A percentile compares a stretch with the other conserved stretches of the same genome.
Evolutionary conservation across 192 early-diverging fungal species (phyloP).

Genomic region (Endogone sp.): DNA sequence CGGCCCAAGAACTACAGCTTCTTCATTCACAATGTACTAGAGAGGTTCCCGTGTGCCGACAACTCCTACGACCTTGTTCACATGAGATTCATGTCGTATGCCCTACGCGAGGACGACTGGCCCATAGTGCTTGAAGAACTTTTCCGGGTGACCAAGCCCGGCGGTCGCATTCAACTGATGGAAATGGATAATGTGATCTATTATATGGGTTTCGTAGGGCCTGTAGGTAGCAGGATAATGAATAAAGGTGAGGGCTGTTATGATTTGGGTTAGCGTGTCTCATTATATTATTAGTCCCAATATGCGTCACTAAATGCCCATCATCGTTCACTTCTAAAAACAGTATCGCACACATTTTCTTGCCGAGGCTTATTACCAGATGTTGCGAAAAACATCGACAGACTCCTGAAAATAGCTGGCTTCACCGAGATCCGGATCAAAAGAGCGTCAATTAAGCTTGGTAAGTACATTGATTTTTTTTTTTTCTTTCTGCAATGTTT

Average conservation of each 20-base stretch:
- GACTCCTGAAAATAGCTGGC: no score
- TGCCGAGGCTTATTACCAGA: no score
- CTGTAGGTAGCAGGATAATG: neutral
- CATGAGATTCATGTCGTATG: neutral
- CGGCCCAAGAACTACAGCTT: neutral
- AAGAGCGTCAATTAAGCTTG: no score
- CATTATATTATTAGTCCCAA: neutral
- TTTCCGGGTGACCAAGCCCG: neutral
- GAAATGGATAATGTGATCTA: neutral
- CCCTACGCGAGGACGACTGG: neutral
- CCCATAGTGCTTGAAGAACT: neutral
- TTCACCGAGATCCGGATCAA: no score
- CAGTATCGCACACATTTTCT: no score
- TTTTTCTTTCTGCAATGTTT: no score
- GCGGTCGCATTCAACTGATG: neutral
- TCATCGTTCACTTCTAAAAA: no score
- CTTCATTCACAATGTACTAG: neutral
- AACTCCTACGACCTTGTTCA: neutral
- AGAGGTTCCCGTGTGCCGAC: neutral
- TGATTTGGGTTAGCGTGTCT: neutral
- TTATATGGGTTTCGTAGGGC: neutral
- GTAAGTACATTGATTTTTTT: no score
- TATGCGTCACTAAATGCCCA: no score
- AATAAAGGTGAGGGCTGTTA: neutral
- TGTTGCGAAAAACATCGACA: no score